These are phyloP conservation scores for Amaranthus palmeri DNA, from an alignment of 148 eudicot genomes.

Conservation along the genomic window DNA sequence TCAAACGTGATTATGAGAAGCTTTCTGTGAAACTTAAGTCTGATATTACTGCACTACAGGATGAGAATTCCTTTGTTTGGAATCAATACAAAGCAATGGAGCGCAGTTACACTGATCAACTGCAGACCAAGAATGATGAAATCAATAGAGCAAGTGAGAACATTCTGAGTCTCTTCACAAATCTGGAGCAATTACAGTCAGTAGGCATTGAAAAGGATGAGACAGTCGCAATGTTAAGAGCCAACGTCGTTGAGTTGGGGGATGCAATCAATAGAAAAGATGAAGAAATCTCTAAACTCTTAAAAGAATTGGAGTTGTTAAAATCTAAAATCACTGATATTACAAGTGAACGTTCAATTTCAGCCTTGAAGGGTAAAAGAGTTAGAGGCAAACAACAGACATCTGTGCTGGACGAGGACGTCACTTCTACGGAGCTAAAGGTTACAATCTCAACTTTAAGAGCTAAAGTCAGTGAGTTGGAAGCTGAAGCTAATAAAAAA, in stretches of 20 bases:
- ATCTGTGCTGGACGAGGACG: constrained; percentile 8
- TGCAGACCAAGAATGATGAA: constrained; percentile 47
- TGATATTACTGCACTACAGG: constrained; percentile 49
- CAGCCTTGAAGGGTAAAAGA: constrained; percentile 12
- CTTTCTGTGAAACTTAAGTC: constrained; percentile 33
- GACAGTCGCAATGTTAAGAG: constrained; percentile 29
- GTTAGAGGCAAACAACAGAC: not conserved
- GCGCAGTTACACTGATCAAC: constrained; percentile 28
- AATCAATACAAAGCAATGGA: constrained; percentile 61
- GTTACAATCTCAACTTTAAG: constrained; percentile 11
- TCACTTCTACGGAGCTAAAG: constrained; percentile 9
- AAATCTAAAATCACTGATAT: constrained; percentile 27
- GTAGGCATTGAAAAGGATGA: constrained; percentile 44
- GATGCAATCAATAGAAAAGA: constrained; percentile 33
- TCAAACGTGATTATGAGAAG: constrained; percentile 48
- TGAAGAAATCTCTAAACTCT: constrained; percentile 37
- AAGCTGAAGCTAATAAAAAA: constrained; percentile 18
- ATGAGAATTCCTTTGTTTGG: constrained; percentile 66
- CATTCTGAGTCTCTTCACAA: constrained; percentile 33
- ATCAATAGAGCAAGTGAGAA: constrained; percentile 40
- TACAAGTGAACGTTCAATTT: constrained; percentile 17
- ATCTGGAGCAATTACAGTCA: constrained; percentile 48
- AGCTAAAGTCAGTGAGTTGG: constrained; percentile 15
- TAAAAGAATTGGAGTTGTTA: constrained; percentile 36
- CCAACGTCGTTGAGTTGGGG: constrained; percentile 34